Base-by-base conservation (phyloP, 306 rosid genomes). In the Calophaca sinica region DNA sequence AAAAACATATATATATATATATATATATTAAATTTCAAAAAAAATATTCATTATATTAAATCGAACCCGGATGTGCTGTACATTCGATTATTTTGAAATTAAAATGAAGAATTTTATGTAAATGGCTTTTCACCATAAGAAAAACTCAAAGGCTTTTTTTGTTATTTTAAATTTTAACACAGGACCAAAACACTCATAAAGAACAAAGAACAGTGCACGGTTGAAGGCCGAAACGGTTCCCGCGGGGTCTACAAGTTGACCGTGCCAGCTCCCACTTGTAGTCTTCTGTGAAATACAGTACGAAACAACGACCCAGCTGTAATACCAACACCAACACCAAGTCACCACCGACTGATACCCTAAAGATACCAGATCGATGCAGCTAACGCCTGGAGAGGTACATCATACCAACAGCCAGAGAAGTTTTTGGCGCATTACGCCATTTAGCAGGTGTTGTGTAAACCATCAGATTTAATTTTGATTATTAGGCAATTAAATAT, bases 251-350 rank as follows among this genome's bases (percentile, higher is more conserved):
- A 61, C 31, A 0, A 9, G 65, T 67, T 62, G 83, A 65, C 62
- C 49, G 79, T 76, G 81, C 50, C 62, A 13, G 13, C 32, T 41
- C 38, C 9, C 3, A 1, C 2, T 67, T 38, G 70, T 67, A 39
- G 75, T 58, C 7, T 73, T 28, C 52, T 32, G 20, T 29, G 58
- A 20, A 20, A 20, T 20, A 20, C 26, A 20, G 26, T 20, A 20
- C 26, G 26, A 59, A 79, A 84, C 29, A 9, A 5, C n/a, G 26
- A 73, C 78, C 87, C 87, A 89, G 89, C 90, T 89, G 93, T 78
- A 29, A n/a, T 33, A 39, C 26, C 26, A 20, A n/a, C 50, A 39
- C 26, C 26, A 20, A 20, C 26, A 20, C 26, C 26, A 20, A 20
- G 26, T 20, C 26, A 20, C 52, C 50, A 15, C 8, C 35, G 15